phyloP scores from a whole-genome alignment of 345 rosid genomes.

The Rhodomyrtus tomentosa region DNA sequence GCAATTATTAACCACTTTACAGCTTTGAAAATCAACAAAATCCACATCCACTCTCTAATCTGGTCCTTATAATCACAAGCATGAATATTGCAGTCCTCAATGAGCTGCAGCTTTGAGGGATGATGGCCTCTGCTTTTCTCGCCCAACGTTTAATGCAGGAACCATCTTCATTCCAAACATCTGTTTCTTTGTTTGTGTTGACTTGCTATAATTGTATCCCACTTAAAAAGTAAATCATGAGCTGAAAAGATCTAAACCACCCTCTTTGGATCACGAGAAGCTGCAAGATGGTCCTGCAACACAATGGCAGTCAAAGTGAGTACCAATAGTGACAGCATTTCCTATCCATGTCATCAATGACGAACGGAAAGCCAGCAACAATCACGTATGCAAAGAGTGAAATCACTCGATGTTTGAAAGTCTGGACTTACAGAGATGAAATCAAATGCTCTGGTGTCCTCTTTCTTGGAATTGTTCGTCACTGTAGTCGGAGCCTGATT shows the following conservation, averaged over 20 bases:
- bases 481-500: conserved; percentile 49
- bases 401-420: not conserved
- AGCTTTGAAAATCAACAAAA: not conserved
- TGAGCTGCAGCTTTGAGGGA: not conserved
- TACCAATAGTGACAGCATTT: not conserved
- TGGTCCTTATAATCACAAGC: not conserved
- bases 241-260: conserved; percentile 10
- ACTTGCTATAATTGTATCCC: not conserved
- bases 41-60: not conserved
- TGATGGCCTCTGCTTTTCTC: not conserved
- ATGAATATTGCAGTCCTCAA: not conserved
- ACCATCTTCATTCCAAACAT: not conserved
- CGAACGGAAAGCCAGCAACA: not conserved
- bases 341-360: not conserved
- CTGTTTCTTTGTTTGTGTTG: not conserved
- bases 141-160: not conserved
- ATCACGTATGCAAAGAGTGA: not conserved
- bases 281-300: conserved; percentile 71
- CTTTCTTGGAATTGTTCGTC: conserved; percentile 59
- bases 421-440: conserved; percentile 76
- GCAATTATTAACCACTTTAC: not conserved
- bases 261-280: conserved; percentile 71
- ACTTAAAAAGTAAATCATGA: not conserved
- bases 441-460: conserved; percentile 89
- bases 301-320: not conserved